Evolutionary conservation across 176 grass and related monocot genomes (phyloP).

Genomic region (Rhynchospora breviuscula): DNA sequence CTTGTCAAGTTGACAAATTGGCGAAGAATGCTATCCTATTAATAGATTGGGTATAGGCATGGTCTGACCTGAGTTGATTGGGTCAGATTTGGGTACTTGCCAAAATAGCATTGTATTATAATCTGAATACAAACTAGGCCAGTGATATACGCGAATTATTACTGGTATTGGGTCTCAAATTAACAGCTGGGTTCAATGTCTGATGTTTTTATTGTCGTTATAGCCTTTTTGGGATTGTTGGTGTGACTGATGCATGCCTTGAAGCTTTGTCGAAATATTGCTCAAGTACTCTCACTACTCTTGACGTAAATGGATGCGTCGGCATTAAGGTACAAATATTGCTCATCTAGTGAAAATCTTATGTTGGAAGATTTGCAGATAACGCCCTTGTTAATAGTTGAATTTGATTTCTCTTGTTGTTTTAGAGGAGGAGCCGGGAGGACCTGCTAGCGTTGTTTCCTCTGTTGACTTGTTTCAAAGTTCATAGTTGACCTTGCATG

Average conservation of each 20-base stretch:
- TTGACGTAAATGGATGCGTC: conserved; percentile 84
- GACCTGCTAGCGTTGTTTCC: conserved; percentile 65
- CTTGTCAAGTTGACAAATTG: background rate
- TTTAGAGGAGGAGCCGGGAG: conserved; percentile 54
- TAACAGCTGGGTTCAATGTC: background rate
- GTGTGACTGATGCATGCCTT: conserved; percentile 70
- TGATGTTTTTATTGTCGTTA: conserved; percentile 9
- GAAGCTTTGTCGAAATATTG: conserved; percentile 66
- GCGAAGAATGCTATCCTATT: background rate
- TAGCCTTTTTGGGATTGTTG: conserved; percentile 84
- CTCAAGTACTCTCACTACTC: conserved; percentile 57
- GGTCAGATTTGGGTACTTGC: background rate
- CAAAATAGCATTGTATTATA: background rate
- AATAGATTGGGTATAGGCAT: background rate
- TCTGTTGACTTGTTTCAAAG: conserved; percentile 64
- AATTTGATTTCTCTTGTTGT: conserved; percentile 22
- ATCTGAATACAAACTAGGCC: background rate
- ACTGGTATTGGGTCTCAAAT: background rate
- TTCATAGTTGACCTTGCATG: conserved; percentile 49
- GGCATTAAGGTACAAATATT: conserved; percentile 61
- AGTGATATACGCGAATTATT: background rate
- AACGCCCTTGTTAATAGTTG: background rate
- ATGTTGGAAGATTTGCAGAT: background rate
- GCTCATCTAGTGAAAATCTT: background rate
- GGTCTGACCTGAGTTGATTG: background rate